Percentiles rank a stretch among this genome's conserved stretches.
Conservation (phyloP, 805 yeast species). For the Yueomyces sp. region DNA sequence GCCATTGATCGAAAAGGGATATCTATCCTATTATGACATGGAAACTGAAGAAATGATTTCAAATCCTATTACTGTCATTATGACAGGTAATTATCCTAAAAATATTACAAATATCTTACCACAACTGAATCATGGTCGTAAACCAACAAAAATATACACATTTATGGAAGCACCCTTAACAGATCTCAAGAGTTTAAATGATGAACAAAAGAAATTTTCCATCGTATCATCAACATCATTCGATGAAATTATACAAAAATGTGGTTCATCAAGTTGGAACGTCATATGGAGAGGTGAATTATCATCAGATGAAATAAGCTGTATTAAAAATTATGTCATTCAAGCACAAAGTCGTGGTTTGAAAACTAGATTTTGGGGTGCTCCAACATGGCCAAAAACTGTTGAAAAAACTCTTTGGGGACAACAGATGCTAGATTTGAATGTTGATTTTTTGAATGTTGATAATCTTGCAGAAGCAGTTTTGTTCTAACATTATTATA, state of each 20-base stretch:
- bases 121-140: neutral
- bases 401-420: slow-evolving; percentile 29
- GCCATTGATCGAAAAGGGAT: slow-evolving; percentile 34
- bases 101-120: slow-evolving; percentile 5
- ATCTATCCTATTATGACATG: slow-evolving; percentile 36
- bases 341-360: slow-evolving; percentile 38
- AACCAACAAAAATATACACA: slow-evolving; percentile 18
- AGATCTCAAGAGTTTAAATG: slow-evolving; percentile 14
- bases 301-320: slow-evolving; percentile 6
- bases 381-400: slow-evolving; percentile 47
- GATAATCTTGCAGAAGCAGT: slow-evolving; percentile 32
- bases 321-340: slow-evolving; percentile 16
- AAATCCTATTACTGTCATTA: slow-evolving; percentile 49
- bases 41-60: slow-evolving; percentile 21
- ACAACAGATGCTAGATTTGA: slow-evolving; percentile 28
- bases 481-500: neutral
- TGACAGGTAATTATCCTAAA: slow-evolving; percentile 53
- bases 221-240: slow-evolving; percentile 34
- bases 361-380: slow-evolving; percentile 58
- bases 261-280: slow-evolving; percentile 5
- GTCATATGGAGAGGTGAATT: slow-evolving; percentile 5
- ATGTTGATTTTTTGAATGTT: slow-evolving; percentile 44
- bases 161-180: slow-evolving; percentile 36
- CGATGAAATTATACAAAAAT: slow-evolving; percentile 8
- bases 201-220: slow-evolving; percentile 3